Evolutionary conservation across 352 stramenopile genomes (phyloP).

Genomic region (Globisporangium splendens): DNA sequence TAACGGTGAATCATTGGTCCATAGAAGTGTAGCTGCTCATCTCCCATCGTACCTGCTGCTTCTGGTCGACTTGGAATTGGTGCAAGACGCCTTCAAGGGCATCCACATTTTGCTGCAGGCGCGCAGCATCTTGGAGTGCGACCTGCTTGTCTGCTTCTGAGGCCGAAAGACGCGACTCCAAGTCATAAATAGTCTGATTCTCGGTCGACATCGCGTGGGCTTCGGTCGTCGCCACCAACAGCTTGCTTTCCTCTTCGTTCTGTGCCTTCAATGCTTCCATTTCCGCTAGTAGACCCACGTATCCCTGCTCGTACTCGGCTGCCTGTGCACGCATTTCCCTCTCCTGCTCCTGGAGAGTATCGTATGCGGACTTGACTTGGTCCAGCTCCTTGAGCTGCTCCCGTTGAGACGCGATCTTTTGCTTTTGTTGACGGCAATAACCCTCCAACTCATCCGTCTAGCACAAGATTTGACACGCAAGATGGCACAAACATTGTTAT

Average conservation of each 20-base stretch:
- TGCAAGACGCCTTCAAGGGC: constrained; percentile 58
- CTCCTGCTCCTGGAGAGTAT: constrained; percentile 40
- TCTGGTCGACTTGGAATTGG: constrained; percentile 62
- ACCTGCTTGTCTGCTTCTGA: constrained; percentile 62
- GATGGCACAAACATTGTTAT: not conserved
- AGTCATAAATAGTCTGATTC: constrained; percentile 53
- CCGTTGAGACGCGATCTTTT: constrained; percentile 30
- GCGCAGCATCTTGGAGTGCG: constrained; percentile 51
- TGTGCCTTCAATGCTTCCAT: constrained; percentile 42
- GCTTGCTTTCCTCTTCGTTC: constrained; percentile 47
- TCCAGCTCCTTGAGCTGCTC: constrained; percentile 23
- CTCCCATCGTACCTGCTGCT: constrained; percentile 27
- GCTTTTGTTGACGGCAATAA: constrained; percentile 32
- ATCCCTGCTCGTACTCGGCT: constrained; percentile 68
- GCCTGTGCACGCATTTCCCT: constrained; percentile 34
- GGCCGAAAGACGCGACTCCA: constrained; percentile 48
- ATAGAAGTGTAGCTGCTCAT: no score
- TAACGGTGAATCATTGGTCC: not conserved
- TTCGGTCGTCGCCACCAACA: constrained; percentile 41
- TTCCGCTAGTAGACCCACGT: constrained; percentile 49
- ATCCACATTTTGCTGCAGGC: constrained; percentile 49
- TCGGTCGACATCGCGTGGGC: constrained; percentile 48
- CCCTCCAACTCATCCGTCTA: constrained; percentile 40
- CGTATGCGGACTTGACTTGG: constrained; percentile 21
- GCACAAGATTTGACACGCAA: not conserved